Conservation (phyloP, 2,329 filamentous ascomycete genomes). For the Nemania diffusa region DNA sequence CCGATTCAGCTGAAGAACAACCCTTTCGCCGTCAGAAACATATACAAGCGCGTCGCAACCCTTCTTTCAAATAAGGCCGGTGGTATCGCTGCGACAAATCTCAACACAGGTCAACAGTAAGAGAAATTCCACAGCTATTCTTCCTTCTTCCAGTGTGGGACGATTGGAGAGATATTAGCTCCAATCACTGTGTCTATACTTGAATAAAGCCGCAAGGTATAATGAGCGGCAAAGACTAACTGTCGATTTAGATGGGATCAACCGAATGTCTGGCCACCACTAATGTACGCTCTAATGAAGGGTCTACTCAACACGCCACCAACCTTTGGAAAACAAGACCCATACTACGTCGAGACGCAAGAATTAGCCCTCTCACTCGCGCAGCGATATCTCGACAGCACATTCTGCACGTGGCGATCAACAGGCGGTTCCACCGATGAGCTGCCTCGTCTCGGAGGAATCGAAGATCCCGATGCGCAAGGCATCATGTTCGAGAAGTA, state of each 20-base stretch:
- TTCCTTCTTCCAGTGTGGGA: not conserved
- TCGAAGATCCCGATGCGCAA: constrained; percentile 52
- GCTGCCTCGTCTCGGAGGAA: constrained; percentile 61
- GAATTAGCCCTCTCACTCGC: constrained; percentile 66
- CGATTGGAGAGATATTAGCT: not conserved
- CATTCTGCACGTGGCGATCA: constrained; percentile 76
- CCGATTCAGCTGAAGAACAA: constrained; percentile 66
- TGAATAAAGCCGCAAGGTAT: not conserved
- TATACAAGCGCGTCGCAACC: constrained; percentile 63
- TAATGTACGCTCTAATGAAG: constrained; percentile 72
- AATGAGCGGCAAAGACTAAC: constrained; percentile 13
- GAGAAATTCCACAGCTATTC: not conserved
- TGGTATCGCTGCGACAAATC: constrained; percentile 71
- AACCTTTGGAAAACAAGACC: constrained; percentile 63
- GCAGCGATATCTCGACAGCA: constrained; percentile 73
- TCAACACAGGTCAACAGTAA: constrained; percentile 62
- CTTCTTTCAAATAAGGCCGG: constrained; percentile 64
- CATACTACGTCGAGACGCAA: constrained; percentile 64
- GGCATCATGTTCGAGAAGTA: constrained; percentile 80
- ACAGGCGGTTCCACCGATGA: constrained; percentile 70
- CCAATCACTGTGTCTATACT: not conserved
- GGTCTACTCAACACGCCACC: constrained; percentile 69
- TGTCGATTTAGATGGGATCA: constrained; percentile 65
- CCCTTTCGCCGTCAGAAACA: constrained; percentile 65
- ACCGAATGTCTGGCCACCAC: constrained; percentile 75